Evolutionary conservation across 768 basidiomycete species (phyloP).

Genomic region (Sarcodon sp.): DNA sequence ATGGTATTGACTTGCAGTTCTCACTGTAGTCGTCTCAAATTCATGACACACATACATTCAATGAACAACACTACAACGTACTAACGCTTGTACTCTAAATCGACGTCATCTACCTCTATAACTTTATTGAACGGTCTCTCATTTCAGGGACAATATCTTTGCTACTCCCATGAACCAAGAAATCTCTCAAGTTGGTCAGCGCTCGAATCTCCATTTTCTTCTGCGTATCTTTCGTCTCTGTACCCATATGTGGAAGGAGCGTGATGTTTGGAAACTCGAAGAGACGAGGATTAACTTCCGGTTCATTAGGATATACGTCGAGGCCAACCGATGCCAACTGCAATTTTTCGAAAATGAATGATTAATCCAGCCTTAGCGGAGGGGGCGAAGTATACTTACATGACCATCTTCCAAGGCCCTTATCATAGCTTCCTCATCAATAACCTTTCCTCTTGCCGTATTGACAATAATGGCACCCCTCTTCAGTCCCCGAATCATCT

Average conservation of each 20-base stretch:
- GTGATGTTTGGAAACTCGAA: constrained; percentile 76
- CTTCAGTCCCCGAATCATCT: constrained; percentile 67
- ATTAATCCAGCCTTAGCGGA: constrained; percentile 4
- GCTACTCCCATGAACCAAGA: constrained; percentile 47
- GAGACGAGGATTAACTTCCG: constrained; percentile 64
- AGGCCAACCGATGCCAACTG: constrained; percentile 73
- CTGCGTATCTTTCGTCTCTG: constrained; percentile 73
- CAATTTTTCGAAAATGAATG: background rate
- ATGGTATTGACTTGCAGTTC: too few relatives aligned
- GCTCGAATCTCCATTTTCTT: constrained; percentile 80
- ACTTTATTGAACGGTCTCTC: constrained; percentile 4
- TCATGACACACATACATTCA: too few relatives aligned
- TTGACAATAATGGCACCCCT: constrained; percentile 71
- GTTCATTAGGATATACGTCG: constrained; percentile 83
- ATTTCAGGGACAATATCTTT: constrained; percentile 56
- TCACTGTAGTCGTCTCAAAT: too few relatives aligned
- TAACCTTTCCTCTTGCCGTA: constrained; percentile 83
- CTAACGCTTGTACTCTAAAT: background rate
- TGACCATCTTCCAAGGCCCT: constrained; percentile 78
- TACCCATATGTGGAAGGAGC: constrained; percentile 88
- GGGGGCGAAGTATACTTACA: constrained; percentile 33
- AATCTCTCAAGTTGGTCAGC: constrained; percentile 64
- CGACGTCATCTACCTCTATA: background rate
- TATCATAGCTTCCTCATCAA: constrained; percentile 83
- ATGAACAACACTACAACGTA: background rate